These are phyloP conservation scores for Calophaca sinica DNA, from an alignment of 306 rosid species.

Conservation along the genomic window DNA sequence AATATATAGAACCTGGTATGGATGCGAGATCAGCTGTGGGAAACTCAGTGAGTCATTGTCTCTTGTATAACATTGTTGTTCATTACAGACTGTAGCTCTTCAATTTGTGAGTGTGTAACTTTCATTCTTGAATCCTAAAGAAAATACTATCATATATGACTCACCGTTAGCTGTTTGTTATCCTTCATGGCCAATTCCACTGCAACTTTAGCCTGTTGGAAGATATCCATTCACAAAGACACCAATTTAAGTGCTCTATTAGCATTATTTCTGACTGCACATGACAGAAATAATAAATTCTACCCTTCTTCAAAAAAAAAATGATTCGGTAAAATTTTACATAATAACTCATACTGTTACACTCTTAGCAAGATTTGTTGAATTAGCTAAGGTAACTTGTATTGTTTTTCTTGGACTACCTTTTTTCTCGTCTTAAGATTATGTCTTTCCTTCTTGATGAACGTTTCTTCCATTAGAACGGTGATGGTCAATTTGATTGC, in stretches of 20 bases:
- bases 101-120: conserved; percentile 28
- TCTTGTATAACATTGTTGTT: no score
- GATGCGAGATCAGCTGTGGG: no score
- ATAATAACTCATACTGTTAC: no score
- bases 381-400: no score
- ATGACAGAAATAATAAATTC: conserved; percentile 5
- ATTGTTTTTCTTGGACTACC: no score
- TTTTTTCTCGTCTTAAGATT: no score
- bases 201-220: conserved; percentile 76
- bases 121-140: conserved; percentile 36
- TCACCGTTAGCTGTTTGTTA: conserved; percentile 83
- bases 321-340: neutral
- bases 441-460: no score
- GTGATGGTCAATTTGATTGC: no score
- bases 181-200: conserved; percentile 79
- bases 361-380: no score
- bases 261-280: neutral
- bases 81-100: conserved; percentile 44
- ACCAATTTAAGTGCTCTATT: neutral
- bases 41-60: no score
- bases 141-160: conserved; percentile 39
- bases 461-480: no score
- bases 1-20: no score
- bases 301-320: neutral
- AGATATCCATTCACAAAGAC: conserved; percentile 36